A percentile compares a stretch with the other conserved stretches of the same genome.
phyloP scores from a whole-genome alignment of 371 early-diverging fungal genomes.

The Zychaea mexicana region DNA sequence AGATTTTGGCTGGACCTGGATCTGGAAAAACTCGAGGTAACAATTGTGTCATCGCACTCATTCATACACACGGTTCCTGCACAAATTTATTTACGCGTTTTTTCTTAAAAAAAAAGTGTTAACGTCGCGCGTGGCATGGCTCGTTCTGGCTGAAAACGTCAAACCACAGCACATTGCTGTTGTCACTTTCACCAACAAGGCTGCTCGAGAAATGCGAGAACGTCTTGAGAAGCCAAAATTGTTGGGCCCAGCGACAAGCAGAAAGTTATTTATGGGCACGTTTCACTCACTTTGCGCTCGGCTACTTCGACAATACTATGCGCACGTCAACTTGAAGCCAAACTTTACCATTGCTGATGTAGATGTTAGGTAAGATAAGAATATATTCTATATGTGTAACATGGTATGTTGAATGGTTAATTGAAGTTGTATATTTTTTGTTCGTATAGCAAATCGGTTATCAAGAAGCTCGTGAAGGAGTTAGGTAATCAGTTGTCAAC shows the following conservation, averaged over 20 bases:
- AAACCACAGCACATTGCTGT: constrained; percentile 50
- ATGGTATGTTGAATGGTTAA: no score
- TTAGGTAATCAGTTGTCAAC: neutral
- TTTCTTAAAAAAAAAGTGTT: no score
- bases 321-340: constrained; percentile 24
- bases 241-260: constrained; percentile 31
- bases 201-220: constrained; percentile 60
- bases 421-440: no score
- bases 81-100: no score
- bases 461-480: constrained; percentile 9
- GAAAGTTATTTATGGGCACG: constrained; percentile 42
- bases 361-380: constrained; percentile 13
- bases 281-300: constrained; percentile 62
- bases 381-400: neutral
- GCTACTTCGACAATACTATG: constrained; percentile 32
- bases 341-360: constrained; percentile 55
- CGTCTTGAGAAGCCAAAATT: constrained; percentile 30
- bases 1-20: constrained; percentile 65
- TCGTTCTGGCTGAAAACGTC: constrained; percentile 37
- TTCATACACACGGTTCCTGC: no score
- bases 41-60: no score
- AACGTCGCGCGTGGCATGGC: constrained; percentile 43
- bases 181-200: constrained; percentile 71
- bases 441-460: constrained; percentile 2
- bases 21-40: constrained; percentile 70